Conservation (phyloP, 2,329 filamentous ascomycete species). For the Knufia petricola region DNA sequence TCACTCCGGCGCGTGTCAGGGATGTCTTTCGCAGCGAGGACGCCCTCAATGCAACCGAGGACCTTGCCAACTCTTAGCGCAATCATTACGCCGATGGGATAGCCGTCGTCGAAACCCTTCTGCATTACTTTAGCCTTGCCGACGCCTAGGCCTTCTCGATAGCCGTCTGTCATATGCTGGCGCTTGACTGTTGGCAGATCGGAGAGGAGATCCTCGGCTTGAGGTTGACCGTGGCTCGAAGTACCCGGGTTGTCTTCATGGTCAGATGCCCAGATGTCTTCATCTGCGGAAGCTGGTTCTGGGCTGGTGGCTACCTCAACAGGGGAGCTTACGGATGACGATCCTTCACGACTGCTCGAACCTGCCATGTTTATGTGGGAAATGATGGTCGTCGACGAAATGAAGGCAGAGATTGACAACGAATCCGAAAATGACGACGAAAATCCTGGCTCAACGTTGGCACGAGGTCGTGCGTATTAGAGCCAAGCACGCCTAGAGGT, state of each 20-base stretch:
- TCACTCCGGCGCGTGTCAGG: constrained; percentile 2
- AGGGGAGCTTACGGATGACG: constrained; percentile 7
- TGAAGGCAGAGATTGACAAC: no score
- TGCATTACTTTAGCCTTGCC: constrained; percentile 73
- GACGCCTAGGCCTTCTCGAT: constrained; percentile 72
- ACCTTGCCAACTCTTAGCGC: constrained; percentile 65
- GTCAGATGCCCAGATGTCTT: constrained; percentile 22
- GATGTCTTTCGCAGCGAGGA: constrained; percentile 40
- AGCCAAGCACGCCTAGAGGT: no score
- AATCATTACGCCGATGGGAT: constrained; percentile 69
- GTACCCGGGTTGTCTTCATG: constrained; percentile 5
- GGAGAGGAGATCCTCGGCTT: constrained; percentile 32
- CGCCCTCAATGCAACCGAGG: constrained; percentile 66
- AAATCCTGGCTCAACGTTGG: no score
- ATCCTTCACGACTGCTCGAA: neutral
- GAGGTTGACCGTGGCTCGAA: neutral
- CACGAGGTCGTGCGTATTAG: no score
- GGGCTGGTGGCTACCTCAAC: constrained; percentile 16
- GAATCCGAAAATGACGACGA: no score
- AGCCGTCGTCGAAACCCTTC: constrained; percentile 84
- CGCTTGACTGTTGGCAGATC: constrained; percentile 66
- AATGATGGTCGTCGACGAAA: no score
- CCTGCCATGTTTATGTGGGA: neutral
- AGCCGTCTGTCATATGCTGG: constrained; percentile 74
- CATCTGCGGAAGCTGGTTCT: constrained; percentile 13